Base-by-base conservation (phyloP, 495 filamentous ascomycete genomes). In the Recurvomyces mirabilis region DNA sequence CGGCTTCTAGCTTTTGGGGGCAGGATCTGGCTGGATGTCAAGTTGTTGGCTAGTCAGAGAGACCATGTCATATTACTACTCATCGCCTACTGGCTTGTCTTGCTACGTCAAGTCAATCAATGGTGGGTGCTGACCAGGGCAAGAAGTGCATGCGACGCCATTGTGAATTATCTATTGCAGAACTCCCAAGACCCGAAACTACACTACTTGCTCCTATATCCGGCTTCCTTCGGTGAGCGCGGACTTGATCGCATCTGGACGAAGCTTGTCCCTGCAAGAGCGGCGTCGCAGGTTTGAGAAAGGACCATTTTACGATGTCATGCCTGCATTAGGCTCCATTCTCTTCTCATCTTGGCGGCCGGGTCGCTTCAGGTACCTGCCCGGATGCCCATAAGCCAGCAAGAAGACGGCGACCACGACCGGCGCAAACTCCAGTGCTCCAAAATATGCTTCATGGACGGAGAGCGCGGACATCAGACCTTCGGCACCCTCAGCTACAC, bases 401-500 rank as follows among this genome's bases (percentile, higher is more conserved):
- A 72, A 19, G 37, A 56, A 58, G 1, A 67, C 61, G 2, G 69
- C 68, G 47, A 72, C 28, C 18, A 68, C 67, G 24, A 75, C 61
- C 11, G 72, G 72, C 38, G 62, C 61, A 53, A 73, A 75, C 56
- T 75, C 71, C 45, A 74, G 54, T 28, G 58, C 63, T 15, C 68
- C 72, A 58, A 75, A 74, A 43, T 60, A 73, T 1, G 63, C 62
- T 54, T 74, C 72, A 50, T 68, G 61, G 0, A 62, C 61, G 25
- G 57, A 61, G 38, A 74, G 49, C 22, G 62, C 56, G n/a, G 65
- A 60, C 30, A 54, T 54, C 0, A 77, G 51, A 0, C 74, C 71
- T 53, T 75, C 53, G 0, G 68, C 63, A 1, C 71, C 74, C 60
- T 77, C 73, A 5, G 70, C 71, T 31, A 78, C 57, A 47, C 73